Conservation (phyloP, 225 moss, liverwort and hornwort genomes). For the Pleurozium schreberi region DNA sequence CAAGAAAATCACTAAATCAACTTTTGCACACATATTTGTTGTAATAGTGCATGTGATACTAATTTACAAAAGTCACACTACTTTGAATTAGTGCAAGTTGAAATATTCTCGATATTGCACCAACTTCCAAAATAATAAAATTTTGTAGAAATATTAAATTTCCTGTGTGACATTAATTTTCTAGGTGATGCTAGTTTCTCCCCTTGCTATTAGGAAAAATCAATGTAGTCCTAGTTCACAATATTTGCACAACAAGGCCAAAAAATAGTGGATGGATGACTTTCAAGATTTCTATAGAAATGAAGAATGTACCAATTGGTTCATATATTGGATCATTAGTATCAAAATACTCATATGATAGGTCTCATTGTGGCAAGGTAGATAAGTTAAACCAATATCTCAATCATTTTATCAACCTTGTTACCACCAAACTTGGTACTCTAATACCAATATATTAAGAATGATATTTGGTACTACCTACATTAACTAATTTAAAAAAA, state of each 20-base stretch:
- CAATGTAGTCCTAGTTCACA: not conserved
- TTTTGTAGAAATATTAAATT: not conserved
- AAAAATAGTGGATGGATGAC: too few relatives aligned
- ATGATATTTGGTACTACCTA: not conserved
- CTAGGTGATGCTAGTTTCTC: not conserved
- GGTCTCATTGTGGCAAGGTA: not conserved
- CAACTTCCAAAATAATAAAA: not conserved
- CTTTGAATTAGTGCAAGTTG: not conserved
- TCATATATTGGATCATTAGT: not conserved
- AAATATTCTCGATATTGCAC: not conserved
- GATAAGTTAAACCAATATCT: not conserved
- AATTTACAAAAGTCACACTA: not conserved
- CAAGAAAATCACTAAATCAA: not conserved
- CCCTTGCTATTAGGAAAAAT: not conserved
- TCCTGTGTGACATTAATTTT: not conserved
- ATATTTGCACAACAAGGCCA: not conserved
- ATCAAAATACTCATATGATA: not conserved
- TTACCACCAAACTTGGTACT: not conserved
- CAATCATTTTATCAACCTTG: accelerated
- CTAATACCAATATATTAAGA: not conserved
- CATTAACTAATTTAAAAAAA: not conserved
- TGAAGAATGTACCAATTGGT: not conserved
- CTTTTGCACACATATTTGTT: not conserved
- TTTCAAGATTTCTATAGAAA: not conserved
- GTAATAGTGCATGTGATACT: accelerated